These are phyloP conservation scores for Gossypium gossypioides DNA, from an alignment of 441 rosid species.

Conservation along the genomic window DNA sequence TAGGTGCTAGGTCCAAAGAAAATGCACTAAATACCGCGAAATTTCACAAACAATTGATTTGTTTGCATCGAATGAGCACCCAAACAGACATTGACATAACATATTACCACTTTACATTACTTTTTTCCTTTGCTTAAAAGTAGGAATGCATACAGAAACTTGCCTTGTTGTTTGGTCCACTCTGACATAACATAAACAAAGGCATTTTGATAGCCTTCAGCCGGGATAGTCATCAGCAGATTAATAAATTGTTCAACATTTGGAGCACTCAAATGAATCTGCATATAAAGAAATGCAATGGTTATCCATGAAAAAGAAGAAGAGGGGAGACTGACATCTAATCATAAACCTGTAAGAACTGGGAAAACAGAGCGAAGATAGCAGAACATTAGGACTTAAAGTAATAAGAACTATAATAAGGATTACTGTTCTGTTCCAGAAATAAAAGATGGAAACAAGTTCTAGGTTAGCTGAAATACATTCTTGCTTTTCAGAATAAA, in stretches of 20 bases:
- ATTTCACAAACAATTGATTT: neutral
- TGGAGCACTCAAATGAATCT: slow-evolving; percentile 82
- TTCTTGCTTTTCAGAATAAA: neutral
- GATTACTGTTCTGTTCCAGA: neutral
- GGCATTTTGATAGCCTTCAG: slow-evolving; percentile 54
- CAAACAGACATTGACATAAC: neutral
- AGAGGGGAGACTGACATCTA: slow-evolving; percentile 8
- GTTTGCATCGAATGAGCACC: neutral
- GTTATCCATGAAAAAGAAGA: slow-evolving; percentile 4
- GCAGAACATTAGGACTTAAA: neutral
- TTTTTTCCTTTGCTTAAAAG: neutral
- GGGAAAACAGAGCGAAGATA: neutral
- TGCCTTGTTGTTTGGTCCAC: slow-evolving; percentile 89
- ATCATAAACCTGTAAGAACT: slow-evolving; percentile 2
- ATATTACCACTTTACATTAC: neutral
- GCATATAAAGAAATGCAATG: slow-evolving; percentile 19
- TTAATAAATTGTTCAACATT: slow-evolving; percentile 66
- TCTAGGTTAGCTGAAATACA: neutral
- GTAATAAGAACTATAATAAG: neutral
- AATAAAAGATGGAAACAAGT: neutral
- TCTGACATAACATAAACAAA: slow-evolving; percentile 76
- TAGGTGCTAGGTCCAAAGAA: neutral
- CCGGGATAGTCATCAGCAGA: slow-evolving; percentile 57
- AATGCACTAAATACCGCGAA: neutral
- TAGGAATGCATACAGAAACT: slow-evolving; percentile 19